phyloP scores from a whole-genome alignment of 2,329 filamentous ascomycete species.

The Cladosporium sphaerospermum region DNA sequence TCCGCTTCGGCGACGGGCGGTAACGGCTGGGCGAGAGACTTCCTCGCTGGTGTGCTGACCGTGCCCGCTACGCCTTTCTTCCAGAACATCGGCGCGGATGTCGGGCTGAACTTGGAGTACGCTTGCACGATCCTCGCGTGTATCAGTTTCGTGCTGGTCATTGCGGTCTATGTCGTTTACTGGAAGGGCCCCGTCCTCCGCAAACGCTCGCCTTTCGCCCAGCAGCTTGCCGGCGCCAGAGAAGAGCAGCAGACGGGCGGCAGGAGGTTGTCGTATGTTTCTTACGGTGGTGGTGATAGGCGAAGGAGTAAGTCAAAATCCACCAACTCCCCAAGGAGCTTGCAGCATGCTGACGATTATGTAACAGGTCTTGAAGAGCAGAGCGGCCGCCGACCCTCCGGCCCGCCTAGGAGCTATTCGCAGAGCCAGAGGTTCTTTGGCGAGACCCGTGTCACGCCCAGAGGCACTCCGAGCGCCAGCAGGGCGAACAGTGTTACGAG shows the following conservation, averaged over 20 bases:
- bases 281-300: slow-evolving; percentile 21
- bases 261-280: slow-evolving; percentile 21
- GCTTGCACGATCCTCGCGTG: slow-evolving; percentile 52
- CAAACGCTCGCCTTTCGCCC: slow-evolving; percentile 47
- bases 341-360: background rate
- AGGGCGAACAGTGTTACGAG: slow-evolving; percentile 16
- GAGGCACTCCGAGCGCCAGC: slow-evolving; percentile 21
- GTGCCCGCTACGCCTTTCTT: slow-evolving; percentile 61
- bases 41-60: slow-evolving; percentile 66
- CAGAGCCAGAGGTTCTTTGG: slow-evolving; percentile 27
- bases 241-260: slow-evolving; percentile 20
- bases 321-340: too few relatives aligned
- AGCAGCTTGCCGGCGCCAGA: slow-evolving; percentile 32
- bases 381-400: slow-evolving; percentile 1
- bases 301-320: slow-evolving; percentile 19
- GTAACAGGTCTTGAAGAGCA: background rate
- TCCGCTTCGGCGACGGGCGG: slow-evolving; percentile 69
- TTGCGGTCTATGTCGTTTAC: slow-evolving; percentile 53
- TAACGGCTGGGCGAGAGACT: slow-evolving; percentile 69
- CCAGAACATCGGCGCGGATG: slow-evolving; percentile 31
- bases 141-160: slow-evolving; percentile 46
- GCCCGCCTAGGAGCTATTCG: slow-evolving; percentile 19
- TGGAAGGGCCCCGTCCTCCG: slow-evolving; percentile 50
- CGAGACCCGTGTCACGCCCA: slow-evolving; percentile 22
- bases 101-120: slow-evolving; percentile 44